phyloP scores from a whole-genome alignment of 2,329 filamentous ascomycete genomes.

The Paraconiothyrium brasiliense region DNA sequence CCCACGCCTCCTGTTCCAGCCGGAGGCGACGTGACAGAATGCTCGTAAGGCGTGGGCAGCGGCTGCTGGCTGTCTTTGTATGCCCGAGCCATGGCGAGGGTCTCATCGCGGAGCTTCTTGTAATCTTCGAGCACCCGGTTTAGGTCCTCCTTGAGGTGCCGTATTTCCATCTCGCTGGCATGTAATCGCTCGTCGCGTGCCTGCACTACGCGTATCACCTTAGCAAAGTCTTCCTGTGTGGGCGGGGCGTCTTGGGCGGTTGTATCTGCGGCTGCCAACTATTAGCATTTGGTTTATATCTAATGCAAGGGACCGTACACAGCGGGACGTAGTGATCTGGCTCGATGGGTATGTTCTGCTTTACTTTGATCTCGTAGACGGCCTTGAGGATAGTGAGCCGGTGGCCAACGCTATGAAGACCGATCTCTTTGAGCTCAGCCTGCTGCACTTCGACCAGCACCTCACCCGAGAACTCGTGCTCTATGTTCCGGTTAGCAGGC shows the following conservation, averaged over 20 bases:
- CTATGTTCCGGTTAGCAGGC: slow-evolving; percentile 57
- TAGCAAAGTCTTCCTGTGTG: slow-evolving; percentile 91
- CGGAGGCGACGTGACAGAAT: slow-evolving; percentile 46
- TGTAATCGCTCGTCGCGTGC: slow-evolving; percentile 90
- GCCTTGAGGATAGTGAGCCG: slow-evolving; percentile 93
- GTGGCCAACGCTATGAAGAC: slow-evolving; percentile 90
- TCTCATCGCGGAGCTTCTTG: slow-evolving; percentile 85
- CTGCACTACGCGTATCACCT: slow-evolving; percentile 87
- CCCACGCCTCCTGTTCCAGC: slow-evolving; percentile 46
- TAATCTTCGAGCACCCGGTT: slow-evolving; percentile 77
- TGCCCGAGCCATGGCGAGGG: slow-evolving; percentile 87
- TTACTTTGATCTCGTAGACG: slow-evolving; percentile 95
- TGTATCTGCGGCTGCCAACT: slow-evolving; percentile 79
- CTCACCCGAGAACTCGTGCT: slow-evolving; percentile 94
- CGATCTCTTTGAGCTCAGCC: slow-evolving; percentile 94
- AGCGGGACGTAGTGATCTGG: slow-evolving; percentile 92
- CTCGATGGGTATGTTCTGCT: slow-evolving; percentile 89
- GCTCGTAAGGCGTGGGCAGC: slow-evolving; percentile 68
- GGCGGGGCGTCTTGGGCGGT: slow-evolving; percentile 86
- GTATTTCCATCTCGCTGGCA: slow-evolving; percentile 82
- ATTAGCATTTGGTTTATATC: slow-evolving; percentile 15
- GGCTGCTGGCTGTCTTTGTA: slow-evolving; percentile 93
- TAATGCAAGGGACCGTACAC: slow-evolving; percentile 67
- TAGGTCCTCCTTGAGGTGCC: slow-evolving; percentile 70
- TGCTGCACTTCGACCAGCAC: slow-evolving; percentile 88